Evolutionary conservation across 2,329 filamentous ascomycete species (phyloP), one percentile per base, ranked within the genome.

Genomic region (Trichophyton rubrum): DNA sequence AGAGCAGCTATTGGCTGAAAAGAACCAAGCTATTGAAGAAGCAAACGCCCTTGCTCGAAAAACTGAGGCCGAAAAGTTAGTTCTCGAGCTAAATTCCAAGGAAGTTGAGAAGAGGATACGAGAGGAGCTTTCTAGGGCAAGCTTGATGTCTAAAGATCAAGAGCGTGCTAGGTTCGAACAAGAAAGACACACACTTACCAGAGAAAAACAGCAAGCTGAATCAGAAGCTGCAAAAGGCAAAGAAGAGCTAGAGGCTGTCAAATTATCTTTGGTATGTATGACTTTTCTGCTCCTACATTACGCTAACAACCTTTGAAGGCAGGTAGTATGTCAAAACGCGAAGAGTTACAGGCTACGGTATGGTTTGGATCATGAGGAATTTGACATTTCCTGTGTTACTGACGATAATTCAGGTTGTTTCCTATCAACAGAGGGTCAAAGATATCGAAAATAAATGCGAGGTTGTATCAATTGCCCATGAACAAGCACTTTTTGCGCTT

Each of bases 121-220:
- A 20, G 67, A 71, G 40, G 70, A 73, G 62, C 33, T 72, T 60
- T 67, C 65, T 20, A 66, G 70, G 64, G 73, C 71, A 47, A 68
- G 68, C 58, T 56, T 66, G 15, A 59, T 64, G n/a, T 61, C 66
- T 5, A 68, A 67, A 47, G 68, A 71, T 15, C 65, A 70, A 49
- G 65, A 65, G 49, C 68, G 62, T 53, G 67, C 65, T 11, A 66
- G 60, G 35, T 71, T 68, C n/a, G 70, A 73, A 40, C 68, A 69
- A 59, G 64, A 69, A 45, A 43, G 69, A 7, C 66, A 70, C 59
- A 63, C 60, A 17, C 53, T 71, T 2, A 60, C 66, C 43, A 64
- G 64, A 8, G 69, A 70, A 55, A 74, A 71, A 45, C 7, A 55
- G 9, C 60, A 62, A 1, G 33, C 69, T 9, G 65, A 70, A 58